Evolutionary conservation across 179 eudicot genomes (phyloP).

Genomic region (Sideroxylon spinosum): DNA sequence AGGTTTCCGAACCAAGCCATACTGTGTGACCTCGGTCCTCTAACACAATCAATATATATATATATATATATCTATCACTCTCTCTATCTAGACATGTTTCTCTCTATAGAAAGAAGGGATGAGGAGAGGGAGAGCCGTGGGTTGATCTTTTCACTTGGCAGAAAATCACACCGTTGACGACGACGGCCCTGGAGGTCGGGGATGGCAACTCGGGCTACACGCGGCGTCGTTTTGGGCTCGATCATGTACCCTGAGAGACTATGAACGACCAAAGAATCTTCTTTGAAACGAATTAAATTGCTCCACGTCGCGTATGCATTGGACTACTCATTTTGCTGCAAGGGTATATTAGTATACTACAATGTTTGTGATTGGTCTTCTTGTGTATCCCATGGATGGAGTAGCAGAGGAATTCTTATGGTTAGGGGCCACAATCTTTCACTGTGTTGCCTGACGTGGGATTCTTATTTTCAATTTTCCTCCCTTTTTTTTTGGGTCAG

Average conservation of each 20-base stretch:
- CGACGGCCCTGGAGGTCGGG: neutral
- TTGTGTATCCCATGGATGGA: no score
- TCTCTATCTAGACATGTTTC: slow-evolving; percentile 9
- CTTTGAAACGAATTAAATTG: no score
- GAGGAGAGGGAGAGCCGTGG: neutral
- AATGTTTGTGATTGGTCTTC: no score
- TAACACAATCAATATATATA: neutral
- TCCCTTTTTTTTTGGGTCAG: neutral
- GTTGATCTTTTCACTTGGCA: neutral
- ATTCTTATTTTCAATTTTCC: no score
- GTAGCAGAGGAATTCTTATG: no score
- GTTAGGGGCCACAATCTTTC: neutral
- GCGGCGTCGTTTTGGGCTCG: neutral
- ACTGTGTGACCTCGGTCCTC: neutral
- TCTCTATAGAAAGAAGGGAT: neutral
- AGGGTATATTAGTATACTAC: no score
- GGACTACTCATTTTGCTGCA: no score
- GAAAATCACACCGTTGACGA: neutral
- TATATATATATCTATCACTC: neutral
- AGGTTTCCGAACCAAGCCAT: slow-evolving; percentile 65
- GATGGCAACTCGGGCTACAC: neutral
- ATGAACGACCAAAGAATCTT: neutral
- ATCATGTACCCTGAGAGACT: neutral
- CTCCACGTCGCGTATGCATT: no score
- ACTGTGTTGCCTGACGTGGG: neutral